Evolutionary conservation across 345 rosid genomes (phyloP).

Genomic region (Clausena lansium): DNA sequence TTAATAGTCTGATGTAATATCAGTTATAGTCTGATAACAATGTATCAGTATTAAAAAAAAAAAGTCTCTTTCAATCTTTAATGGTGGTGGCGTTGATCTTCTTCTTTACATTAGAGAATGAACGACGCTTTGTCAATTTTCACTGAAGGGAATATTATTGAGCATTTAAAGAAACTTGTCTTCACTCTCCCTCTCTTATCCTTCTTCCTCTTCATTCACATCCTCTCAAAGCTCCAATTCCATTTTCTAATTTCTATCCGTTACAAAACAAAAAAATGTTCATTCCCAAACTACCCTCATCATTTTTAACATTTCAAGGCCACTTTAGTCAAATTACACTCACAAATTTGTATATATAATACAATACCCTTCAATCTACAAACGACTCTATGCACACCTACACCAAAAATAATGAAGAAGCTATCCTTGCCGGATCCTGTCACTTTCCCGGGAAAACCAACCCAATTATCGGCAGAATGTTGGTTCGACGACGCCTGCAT

Average conservation of each 20-base stretch:
- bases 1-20: no score
- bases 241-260: background rate
- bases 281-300: constrained; percentile 3
- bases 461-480: constrained; percentile 30
- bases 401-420: constrained; percentile 39
- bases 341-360: background rate
- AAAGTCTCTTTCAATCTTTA: constrained; percentile 24
- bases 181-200: constrained; percentile 17
- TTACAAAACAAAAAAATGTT: background rate
- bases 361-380: background rate
- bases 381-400: background rate
- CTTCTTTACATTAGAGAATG: constrained; percentile 11
- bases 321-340: background rate
- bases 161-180: constrained; percentile 34
- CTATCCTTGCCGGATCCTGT: constrained; percentile 33
- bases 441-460: constrained; percentile 30
- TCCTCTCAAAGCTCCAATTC: constrained; percentile 9
- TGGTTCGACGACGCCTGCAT: constrained; percentile 78
- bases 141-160: constrained; percentile 36
- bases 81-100: background rate
- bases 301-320: background rate
- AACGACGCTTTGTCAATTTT: constrained; percentile 16
- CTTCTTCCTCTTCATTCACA: constrained; percentile 16
- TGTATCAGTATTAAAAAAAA: no score
- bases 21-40: no score